Evolutionary conservation across 83 land plant genomes (phyloP).

Genomic region (Picea abies): DNA sequence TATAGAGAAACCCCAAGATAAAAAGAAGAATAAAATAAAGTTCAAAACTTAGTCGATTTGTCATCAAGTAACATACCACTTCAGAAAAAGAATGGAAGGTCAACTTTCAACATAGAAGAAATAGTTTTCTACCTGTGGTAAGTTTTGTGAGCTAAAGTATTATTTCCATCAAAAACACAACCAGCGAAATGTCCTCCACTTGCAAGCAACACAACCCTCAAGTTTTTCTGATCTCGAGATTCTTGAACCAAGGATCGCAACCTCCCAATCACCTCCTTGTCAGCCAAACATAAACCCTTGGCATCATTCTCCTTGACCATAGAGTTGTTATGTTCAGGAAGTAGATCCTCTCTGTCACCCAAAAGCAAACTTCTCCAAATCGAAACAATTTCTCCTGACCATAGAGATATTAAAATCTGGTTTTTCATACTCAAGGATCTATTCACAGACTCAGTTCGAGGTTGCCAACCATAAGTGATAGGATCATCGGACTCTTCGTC

Average conservation of each 20-base stretch:
- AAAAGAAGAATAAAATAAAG: neutral
- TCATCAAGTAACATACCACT: neutral
- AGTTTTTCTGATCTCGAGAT: constrained; percentile 40
- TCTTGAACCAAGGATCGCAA: constrained; percentile 50
- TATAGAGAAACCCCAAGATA: neutral
- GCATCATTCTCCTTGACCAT: constrained; percentile 12
- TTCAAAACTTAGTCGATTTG: neutral
- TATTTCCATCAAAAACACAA: constrained; percentile 78
- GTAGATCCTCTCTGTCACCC: constrained; percentile 57
- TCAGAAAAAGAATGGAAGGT: neutral
- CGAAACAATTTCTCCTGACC: constrained; percentile 59
- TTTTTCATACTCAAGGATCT: constrained; percentile 7
- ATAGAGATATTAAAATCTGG: constrained; percentile 39
- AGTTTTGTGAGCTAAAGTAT: constrained; percentile 86
- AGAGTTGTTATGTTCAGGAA: constrained; percentile 29
- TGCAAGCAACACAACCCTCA: constrained; percentile 82
- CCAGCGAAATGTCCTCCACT: constrained; percentile 99
- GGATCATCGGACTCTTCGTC: constrained; percentile 69
- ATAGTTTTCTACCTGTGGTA: constrained; percentile 73
- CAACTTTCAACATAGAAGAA: neutral
- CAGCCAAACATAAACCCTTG: constrained; percentile 22
- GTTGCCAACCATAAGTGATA: neutral
- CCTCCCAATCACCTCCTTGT: constrained; percentile 56
- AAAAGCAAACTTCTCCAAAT: constrained; percentile 68
- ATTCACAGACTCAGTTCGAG: neutral